These are phyloP conservation scores for Dactylorhiza incarnata DNA, from an alignment of 106 monocot genomes.

Conservation along the genomic window DNA sequence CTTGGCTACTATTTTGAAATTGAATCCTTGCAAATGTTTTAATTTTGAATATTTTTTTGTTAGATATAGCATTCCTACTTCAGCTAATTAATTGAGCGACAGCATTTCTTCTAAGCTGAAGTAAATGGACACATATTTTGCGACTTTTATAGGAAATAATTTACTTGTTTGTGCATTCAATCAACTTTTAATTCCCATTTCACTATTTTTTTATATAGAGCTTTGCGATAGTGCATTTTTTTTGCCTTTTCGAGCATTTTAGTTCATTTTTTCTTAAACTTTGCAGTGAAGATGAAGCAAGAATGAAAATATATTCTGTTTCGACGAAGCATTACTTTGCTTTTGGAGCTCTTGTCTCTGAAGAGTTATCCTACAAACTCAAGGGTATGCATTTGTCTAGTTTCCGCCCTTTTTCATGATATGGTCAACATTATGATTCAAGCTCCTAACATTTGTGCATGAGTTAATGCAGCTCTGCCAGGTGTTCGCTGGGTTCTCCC, in stretches of 20 bases:
- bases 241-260: not conserved
- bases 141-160: too few relatives aligned
- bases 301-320: conserved; percentile 84
- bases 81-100: not conserved
- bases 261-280: not conserved
- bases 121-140: not conserved
- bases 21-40: too few relatives aligned
- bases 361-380: conserved; percentile 85
- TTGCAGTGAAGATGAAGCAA: conserved; percentile 88
- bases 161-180: too few relatives aligned
- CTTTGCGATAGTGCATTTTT: not conserved
- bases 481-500: conserved; percentile 97
- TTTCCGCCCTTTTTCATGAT: not conserved
- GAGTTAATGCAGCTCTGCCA: conserved; percentile 43
- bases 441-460: not conserved
- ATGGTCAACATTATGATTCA: not conserved
- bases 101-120: not conserved
- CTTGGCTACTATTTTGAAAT: too few relatives aligned
- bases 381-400: conserved; percentile 36
- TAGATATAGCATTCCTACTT: not conserved
- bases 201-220: too few relatives aligned
- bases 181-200: too few relatives aligned
- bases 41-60: not conserved
- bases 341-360: conserved; percentile 84
- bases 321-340: conserved; percentile 97